Evolutionary conservation across 106 monocot species (phyloP), one percentile per base, ranked within the genome.

Genomic region (Dendrobium chrysotoxum): DNA sequence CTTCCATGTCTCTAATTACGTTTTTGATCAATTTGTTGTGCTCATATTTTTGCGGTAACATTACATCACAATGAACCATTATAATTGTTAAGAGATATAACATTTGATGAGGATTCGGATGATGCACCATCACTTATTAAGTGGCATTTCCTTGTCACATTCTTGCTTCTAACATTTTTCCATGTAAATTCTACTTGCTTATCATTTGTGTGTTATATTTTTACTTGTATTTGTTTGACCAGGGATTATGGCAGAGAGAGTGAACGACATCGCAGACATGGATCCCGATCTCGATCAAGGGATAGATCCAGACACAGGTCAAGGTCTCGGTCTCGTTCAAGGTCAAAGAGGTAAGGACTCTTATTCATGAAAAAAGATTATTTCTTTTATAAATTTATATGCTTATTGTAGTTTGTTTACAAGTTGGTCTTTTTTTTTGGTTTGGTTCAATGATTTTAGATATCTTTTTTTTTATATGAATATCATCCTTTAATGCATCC

Each of bases 221-320:
- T 41, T 74, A 2, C 74, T 21, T 74, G 26, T 74, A 40, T 74
- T 41, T 20, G 41, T 74, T 40, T 21, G 41, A 72, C 39, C 21
- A 88, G 81, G 53, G 95, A 96, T 71, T 82, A 79, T 84, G 90
- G 87, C 15, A 85, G 86, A 79, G 89, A 91, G 11, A 88, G 86
- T 75, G 92, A 90, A 18, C 79, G 87, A 6, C 86, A 84, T 2
- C 85, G 58, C 15, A 87, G 78, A 35, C 92, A 90, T 85, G 58
- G 83, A 15, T 89, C 90, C 76, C 84, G 84, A 67, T 93, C 93
- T 55, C 79, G 42, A 57, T 93, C 87, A 77, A 86, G 71, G 76
- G 85, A 84, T 40, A 89, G 77, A 74, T 88, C 89, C 50, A 87
- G 86, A n/a, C 91, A 45, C 16, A 92, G 84, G 77, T 93, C 95